These are phyloP conservation scores for Leishmania braziliensis DNA, from an alignment of 208 protist species.

Conservation along the genomic window DNA sequence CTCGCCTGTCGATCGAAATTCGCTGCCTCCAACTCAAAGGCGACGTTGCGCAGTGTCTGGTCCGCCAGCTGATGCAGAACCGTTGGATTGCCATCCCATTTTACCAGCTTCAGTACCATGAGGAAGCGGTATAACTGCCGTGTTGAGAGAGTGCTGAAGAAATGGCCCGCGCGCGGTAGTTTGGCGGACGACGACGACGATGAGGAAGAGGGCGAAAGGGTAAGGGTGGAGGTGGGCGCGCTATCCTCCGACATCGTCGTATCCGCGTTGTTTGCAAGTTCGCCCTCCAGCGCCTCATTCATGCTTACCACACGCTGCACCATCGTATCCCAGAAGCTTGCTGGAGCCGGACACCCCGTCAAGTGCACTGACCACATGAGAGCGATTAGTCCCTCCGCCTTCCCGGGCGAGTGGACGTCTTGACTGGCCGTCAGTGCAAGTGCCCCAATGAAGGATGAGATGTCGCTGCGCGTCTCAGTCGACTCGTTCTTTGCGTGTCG, in stretches of 20 bases:
- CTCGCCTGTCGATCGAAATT: neutral
- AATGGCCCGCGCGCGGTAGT: conserved; percentile 39
- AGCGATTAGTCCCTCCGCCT: conserved; percentile 53
- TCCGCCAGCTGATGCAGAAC: conserved; percentile 62
- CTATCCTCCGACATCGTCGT: neutral
- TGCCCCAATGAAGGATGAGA: conserved; percentile 39
- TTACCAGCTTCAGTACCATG: conserved; percentile 52
- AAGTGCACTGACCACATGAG: conserved; percentile 73
- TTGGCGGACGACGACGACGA: neutral
- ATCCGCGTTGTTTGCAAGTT: neutral
- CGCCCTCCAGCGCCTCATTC: conserved; percentile 44
- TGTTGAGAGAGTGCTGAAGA: conserved; percentile 78
- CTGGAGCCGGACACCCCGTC: conserved; percentile 47
- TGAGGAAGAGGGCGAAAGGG: neutral
- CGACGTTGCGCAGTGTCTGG: conserved; percentile 76
- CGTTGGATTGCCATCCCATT: conserved; percentile 47
- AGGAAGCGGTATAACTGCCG: conserved; percentile 78
- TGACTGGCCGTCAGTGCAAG: conserved; percentile 46
- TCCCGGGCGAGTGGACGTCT: conserved; percentile 32
- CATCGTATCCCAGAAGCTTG: conserved; percentile 60
- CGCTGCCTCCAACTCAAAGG: conserved; percentile 67
- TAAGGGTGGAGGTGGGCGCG: neutral
- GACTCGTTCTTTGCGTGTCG: neutral
- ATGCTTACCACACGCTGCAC: conserved; percentile 47
- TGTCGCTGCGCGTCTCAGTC: neutral